These are phyloP conservation scores for Buddleja alternifolia DNA, from an alignment of 257 asterid species.

Conservation along the genomic window DNA sequence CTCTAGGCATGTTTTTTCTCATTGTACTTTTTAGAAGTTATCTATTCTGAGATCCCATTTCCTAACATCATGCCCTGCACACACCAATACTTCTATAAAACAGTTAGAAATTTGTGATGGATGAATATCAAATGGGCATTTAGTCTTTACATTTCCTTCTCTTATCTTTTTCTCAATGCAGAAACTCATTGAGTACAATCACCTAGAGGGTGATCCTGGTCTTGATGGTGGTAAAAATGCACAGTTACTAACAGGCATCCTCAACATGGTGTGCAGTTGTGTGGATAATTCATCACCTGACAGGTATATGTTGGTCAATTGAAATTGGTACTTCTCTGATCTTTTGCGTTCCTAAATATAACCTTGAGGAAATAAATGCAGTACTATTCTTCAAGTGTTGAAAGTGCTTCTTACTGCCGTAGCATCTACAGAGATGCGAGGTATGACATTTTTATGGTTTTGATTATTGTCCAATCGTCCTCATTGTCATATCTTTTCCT, in stretches of 20 bases:
- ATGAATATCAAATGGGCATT: slow-evolving; percentile 23
- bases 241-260: slow-evolving; percentile 70
- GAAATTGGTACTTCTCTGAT: slow-evolving; percentile 25
- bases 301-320: slow-evolving; percentile 57
- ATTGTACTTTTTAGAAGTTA: not conserved
- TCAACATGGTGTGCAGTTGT: slow-evolving; percentile 81
- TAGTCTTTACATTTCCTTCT: slow-evolving; percentile 8
- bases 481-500: slow-evolving; percentile 9
- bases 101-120: slow-evolving; percentile 18
- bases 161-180: slow-evolving; percentile 36
- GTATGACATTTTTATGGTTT: slow-evolving; percentile 45
- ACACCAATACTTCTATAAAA: not conserved
- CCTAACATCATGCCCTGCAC: slow-evolving; percentile 26
- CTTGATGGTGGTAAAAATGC: slow-evolving; percentile 83
- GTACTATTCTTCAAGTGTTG: slow-evolving; percentile 95
- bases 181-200: slow-evolving; percentile 98
- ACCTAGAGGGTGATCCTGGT: slow-evolving; percentile 99
- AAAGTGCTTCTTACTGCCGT: slow-evolving; percentile 97
- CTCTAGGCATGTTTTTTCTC: slow-evolving; percentile 7
- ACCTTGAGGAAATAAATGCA: slow-evolving; percentile 50
- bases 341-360: slow-evolving; percentile 30
- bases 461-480: slow-evolving; percentile 25
- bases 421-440: slow-evolving; percentile 90
- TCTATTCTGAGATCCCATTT: slow-evolving; percentile 12
- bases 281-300: slow-evolving; percentile 98